These are phyloP conservation scores for Paxillus ammoniavirescens DNA, from an alignment of 768 basidiomycete genomes.

Conservation along the genomic window DNA sequence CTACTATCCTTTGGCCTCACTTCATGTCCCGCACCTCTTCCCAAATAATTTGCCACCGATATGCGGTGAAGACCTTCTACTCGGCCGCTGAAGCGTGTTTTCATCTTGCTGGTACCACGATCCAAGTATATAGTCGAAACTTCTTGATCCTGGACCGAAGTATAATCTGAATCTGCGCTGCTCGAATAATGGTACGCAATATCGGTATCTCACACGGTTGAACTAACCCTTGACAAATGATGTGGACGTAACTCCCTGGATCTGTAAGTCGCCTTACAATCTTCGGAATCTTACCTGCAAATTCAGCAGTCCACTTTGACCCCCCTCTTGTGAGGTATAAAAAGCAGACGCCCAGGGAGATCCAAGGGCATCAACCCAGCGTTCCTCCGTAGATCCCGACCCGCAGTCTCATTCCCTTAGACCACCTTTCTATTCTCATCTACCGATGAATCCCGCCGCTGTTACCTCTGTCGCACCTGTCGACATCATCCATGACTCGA, in stretches of 20 bases:
- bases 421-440: neutral
- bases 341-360: conserved; percentile 9
- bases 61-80: too few species aligned
- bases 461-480: conserved; percentile 9
- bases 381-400: conserved; percentile 1
- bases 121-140: too few species aligned
- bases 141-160: too few species aligned
- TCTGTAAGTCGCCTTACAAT: neutral
- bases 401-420: neutral
- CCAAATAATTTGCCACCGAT: too few species aligned
- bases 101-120: too few species aligned
- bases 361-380: neutral
- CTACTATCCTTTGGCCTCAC: too few species aligned
- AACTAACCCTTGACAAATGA: neutral
- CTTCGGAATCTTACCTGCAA: neutral
- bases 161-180: too few species aligned
- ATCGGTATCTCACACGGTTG: neutral
- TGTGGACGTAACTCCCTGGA: neutral
- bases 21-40: too few species aligned
- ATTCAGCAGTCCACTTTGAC: neutral
- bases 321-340: conserved; percentile 19
- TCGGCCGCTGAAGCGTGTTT: too few species aligned
- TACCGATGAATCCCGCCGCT: conserved; percentile 7
- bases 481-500: conserved; percentile 9
- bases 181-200: neutral